Base-by-base conservation (phyloP, 306 rosid genomes). In the Cicer cuneatum region DNA sequence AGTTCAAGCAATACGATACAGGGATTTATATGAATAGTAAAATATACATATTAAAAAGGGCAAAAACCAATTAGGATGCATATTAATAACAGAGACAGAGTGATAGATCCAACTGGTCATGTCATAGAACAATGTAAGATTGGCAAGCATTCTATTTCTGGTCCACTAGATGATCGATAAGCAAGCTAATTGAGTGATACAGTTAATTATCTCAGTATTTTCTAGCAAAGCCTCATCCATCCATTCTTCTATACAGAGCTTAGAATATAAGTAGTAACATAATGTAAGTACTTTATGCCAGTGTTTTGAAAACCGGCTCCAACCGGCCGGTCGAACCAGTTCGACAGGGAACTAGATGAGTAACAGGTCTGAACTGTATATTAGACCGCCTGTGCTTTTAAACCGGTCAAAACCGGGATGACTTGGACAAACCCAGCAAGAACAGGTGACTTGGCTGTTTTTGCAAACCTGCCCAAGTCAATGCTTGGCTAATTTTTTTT, bases 171-270 rank as follows among this genome's bases (percentile, higher is more conserved):
- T 69, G 61, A 69, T 15, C 1, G 8, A 16, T 12, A 76, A 68
- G 73, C 47, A 84, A 72, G 51, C 40, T 61, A 49, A 54, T 13
- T 72, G 60, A 51, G n/a, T 21, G 38, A 52, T 19, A 57, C 5
- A 52, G n/a, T 59, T 11, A 42, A 71, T 61, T 51, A 51, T 37
- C 65, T 45, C 11, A 59, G 54, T 24, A 46, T 57, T 37, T 68
- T 77, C 64, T 19, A 51, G 33, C 76, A 72, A 49, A 74, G 11
- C 73, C 37, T 33, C 43, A 61, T 63, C 77, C 77, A 35, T 43
- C 74, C 43, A 46, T 39, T 57, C 29, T 54, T 29, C 19, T 10
- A 37, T 57, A 58, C 42, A 58, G 42, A 39, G 46, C 61, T 15
- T 10, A 39, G 24, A 71, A 43, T 54, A 45, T 35, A 43, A 6